Evolutionary conservation across 148 eudicot genomes (phyloP).

Genomic region (Amaranthus hypochondriacus): DNA sequence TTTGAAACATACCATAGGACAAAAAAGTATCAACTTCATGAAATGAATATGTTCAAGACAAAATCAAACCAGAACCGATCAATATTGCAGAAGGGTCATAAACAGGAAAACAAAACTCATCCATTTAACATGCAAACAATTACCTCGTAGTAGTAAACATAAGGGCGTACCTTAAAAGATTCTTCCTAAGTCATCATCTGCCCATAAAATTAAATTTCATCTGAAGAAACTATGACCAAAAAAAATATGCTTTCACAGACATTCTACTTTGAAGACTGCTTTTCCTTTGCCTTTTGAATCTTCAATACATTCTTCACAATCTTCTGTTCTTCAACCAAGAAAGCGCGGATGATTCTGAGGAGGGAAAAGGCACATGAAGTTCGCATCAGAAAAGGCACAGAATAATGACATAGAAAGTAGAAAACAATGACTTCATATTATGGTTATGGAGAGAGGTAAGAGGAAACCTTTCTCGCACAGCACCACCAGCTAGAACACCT

Average conservation of each 20-base stretch:
- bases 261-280: conserved; percentile 37
- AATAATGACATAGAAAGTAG: background rate
- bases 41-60: background rate
- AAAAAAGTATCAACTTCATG: background rate
- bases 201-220: conserved; percentile 20
- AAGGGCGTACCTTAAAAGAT: conserved; percentile 16
- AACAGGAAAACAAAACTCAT: conserved; percentile 25
- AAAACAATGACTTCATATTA: background rate
- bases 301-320: conserved; percentile 56
- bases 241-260: conserved; percentile 1
- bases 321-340: conserved; percentile 56
- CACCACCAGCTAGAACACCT: conserved; percentile 53
- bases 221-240: conserved; percentile 8
- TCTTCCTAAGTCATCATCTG: conserved; percentile 20
- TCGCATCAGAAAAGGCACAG: background rate
- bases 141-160: conserved; percentile 25
- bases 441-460: background rate
- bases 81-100: background rate
- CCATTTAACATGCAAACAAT: conserved; percentile 22
- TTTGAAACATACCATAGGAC: background rate
- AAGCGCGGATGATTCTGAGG: conserved; percentile 47
- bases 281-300: conserved; percentile 56
- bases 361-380: background rate
- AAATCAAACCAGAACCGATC: background rate
- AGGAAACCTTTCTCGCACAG: conserved; percentile 56